Percentiles rank a stretch among this genome's conserved stretches.
phyloP scores from a whole-genome alignment of 2,329 filamentous ascomycete genomes.

The Aureobasidium lini region DNA sequence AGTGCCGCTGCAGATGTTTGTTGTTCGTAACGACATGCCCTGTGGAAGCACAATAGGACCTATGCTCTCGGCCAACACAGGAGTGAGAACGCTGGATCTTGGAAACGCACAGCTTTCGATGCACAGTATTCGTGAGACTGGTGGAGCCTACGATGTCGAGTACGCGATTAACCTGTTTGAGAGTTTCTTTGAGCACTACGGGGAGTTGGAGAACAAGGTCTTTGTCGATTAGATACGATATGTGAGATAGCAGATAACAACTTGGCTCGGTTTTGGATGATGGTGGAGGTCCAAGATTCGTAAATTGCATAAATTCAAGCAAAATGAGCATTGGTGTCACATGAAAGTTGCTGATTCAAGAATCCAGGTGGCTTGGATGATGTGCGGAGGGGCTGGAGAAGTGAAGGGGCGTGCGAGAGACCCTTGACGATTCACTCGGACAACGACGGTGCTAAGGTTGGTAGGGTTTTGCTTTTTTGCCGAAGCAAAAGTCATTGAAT shows the following conservation, averaged over 20 bases:
- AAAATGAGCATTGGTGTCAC: not conserved
- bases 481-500: not conserved
- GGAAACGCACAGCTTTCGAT: conserved; percentile 93
- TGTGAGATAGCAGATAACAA: not conserved
- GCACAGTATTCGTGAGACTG: conserved; percentile 94
- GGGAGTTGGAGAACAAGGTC: conserved; percentile 55
- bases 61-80: conserved; percentile 84
- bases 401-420: conserved; percentile 1
- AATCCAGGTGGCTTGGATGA: not conserved
- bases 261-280: not conserved
- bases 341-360: not conserved
- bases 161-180: conserved; percentile 80
- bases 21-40: conserved; percentile 88
- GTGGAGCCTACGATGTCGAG: conserved; percentile 79
- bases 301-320: not conserved
- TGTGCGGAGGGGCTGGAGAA: not conserved
- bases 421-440: conserved; percentile 8
- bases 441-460: not conserved
- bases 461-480: not conserved
- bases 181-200: conserved; percentile 78
- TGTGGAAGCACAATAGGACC: conserved; percentile 93
- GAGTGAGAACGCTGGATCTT: conserved; percentile 81
- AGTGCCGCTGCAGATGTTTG: conserved; percentile 89
- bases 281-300: not conserved
- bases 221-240: conserved; percentile 15